Evolutionary conservation across 2,329 filamentous ascomycete species (phyloP), one percentile per base, ranked within the genome.

Genomic region (Cordyceps cicadae): DNA sequence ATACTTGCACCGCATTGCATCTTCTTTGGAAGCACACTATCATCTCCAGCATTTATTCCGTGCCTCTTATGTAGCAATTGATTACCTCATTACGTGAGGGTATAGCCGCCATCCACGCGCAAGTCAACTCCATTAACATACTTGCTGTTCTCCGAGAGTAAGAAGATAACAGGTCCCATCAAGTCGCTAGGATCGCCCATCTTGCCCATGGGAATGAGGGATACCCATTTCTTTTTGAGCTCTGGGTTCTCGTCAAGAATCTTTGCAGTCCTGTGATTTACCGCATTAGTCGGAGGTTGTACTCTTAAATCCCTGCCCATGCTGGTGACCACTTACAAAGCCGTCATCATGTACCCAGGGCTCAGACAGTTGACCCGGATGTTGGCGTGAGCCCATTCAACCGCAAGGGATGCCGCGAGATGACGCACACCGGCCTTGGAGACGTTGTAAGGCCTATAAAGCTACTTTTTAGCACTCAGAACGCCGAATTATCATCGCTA

Each of bases 311-410:
- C 43, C 5, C 17, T 1, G 2, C 11, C 9, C n/a, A 46, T 19
- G 17, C n/a, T n/a, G 15, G 51, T 2, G 24, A 45, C 3, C 45
- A 77, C 88, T 84, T 81, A 93, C 89, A 97, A 77, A 62, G 92
- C 89, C 17, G 93, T 97, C 66, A 96, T 79, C 93, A 97, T 97
- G 76, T 97, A 97, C 50, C 94, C 93, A 0, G 93, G 93, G 34
- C 88, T 92, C 72, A 97, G 94, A 75, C 90, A 94, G 78, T 97
- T 97, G 66, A 97, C 93, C 41, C 93, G 85, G 70, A 97, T 96
- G 66, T 87, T 87, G 43, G 87, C 85, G 66, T 87, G 81, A 0
- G 93, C 92, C 93, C 94, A 97, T 75, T 97, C 94, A 55, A 97
- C 92, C 41, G 92, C 92, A 68, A 97, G 81, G 65, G 89, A 94